A percentile compares a stretch with the other conserved stretches of the same genome.
Conservation (phyloP, 805 yeast genomes). For the Starmerella tilneyi region DNA sequence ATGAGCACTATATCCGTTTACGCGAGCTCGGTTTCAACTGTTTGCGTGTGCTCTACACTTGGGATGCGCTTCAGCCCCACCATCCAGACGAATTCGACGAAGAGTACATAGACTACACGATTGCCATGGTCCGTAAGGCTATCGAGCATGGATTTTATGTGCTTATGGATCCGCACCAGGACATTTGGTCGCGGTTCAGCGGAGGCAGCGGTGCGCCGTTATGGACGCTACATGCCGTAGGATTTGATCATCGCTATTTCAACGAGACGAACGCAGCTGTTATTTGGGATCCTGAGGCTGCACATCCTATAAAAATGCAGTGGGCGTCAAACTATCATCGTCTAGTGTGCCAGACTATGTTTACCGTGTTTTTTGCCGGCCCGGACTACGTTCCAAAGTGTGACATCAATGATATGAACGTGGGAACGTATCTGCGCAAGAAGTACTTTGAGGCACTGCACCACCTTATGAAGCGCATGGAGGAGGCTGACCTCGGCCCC, state of each 20-base stretch:
- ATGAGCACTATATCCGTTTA: conserved; percentile 54
- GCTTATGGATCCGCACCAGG: conserved; percentile 83
- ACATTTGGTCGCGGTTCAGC: conserved; percentile 80
- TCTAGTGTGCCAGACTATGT: conserved; percentile 72
- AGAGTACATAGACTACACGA: conserved; percentile 61
- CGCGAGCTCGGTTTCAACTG: conserved; percentile 74
- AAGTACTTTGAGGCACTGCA: conserved; percentile 49
- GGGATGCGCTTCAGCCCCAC: conserved; percentile 85
- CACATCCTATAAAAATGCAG: conserved; percentile 52
- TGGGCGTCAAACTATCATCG: conserved; percentile 83
- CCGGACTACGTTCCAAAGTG: conserved; percentile 64
- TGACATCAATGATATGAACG: conserved; percentile 56
- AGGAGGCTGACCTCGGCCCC: conserved; percentile 30
- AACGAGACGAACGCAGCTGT: conserved; percentile 67
- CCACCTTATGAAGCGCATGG: conserved; percentile 39
- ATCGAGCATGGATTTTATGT: conserved; percentile 58
- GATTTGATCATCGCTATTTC: conserved; percentile 61
- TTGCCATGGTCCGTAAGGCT: conserved; percentile 49
- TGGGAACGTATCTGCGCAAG: conserved; percentile 64
- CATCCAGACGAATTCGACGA: conserved; percentile 79
- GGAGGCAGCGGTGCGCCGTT: conserved; percentile 93
- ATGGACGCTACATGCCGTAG: conserved; percentile 90
- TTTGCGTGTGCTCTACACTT: conserved; percentile 65
- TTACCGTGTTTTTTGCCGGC: conserved; percentile 77
- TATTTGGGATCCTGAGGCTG: conserved; percentile 47